Percentiles rank a stretch among this genome's conserved stretches.
Conservation (phyloP, 192 early-diverging fungal genomes). For the Dissophora ornata region DNA sequence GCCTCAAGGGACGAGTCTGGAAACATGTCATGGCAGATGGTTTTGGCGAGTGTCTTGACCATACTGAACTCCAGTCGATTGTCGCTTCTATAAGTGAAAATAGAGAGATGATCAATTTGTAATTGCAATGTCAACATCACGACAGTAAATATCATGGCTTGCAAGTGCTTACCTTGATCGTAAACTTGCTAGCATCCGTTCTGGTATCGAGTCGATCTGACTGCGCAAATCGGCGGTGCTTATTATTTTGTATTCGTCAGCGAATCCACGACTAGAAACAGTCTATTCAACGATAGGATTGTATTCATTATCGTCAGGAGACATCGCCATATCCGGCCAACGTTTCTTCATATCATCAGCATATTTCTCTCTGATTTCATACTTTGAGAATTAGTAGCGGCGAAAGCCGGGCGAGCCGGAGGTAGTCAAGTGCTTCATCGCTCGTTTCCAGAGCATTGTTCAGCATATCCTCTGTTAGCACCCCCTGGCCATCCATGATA, state of each 20-base stretch:
- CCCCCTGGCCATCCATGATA: conserved; percentile 25
- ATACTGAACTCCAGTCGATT: background rate
- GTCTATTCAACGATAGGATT: conserved; percentile 6
- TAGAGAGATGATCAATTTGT: no score
- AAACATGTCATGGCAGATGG: background rate
- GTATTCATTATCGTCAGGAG: no score
- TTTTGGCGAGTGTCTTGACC: background rate
- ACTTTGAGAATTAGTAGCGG: conserved; percentile 30
- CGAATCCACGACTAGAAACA: background rate
- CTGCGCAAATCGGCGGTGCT: no score
- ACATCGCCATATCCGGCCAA: no score
- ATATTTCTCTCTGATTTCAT: background rate
- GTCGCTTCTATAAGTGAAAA: background rate
- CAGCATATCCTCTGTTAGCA: conserved; percentile 13
- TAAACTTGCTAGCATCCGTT: background rate
- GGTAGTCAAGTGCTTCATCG: conserved; percentile 38
- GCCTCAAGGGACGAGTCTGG: conserved; percentile 3
- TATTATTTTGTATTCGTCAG: background rate
- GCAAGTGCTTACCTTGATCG: no score
- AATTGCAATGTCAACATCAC: no score
- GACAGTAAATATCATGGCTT: no score
- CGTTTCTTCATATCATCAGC: background rate
- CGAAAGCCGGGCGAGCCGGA: conserved; percentile 12
- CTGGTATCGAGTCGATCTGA: background rate
- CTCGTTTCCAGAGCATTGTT: conserved; percentile 22